Base-by-base conservation (phyloP, 768 basidiomycete genomes). In the Amanita brunnescens region DNA sequence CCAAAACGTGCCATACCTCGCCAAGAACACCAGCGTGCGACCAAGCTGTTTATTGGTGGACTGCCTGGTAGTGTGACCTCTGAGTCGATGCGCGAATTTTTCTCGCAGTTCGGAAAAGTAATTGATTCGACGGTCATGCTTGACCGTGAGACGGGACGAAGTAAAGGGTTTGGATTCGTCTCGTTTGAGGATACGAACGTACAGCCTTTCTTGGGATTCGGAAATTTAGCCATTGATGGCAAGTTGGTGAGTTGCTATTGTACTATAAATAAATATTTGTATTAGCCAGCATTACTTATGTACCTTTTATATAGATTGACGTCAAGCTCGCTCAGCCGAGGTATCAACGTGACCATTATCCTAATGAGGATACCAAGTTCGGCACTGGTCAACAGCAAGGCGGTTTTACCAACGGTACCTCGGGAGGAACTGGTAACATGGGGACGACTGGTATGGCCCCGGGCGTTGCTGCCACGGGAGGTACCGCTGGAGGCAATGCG, bases 101-200 rank as follows among this genome's bases (percentile, higher is more conserved):
- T 98, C 69, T 83, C 85, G 38, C 87, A 94, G 64, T 98, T 88
- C 59, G 96, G 96, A 54, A 86, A 85, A 58, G 93, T 99, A 56
- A 87, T 96, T 60, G 95, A 99, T 65, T 93, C 95, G 40, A 98
- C 95, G 1, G 92, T 99, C 58, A 99, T 98, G 96, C 77, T 96
- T 58, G 96, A 99, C 68, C 85, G 92, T 39, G 93, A 97, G 67
- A 93, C 92, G 3, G 87, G 89, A 21, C 71, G 92, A 44, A 93
- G 90, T 69, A 96, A 98, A 66, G 96, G 96, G 10, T 99, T 99
- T 57, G 96, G 94, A 0, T 99, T 99, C 63, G 91, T 98, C 9
- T 95, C 92, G 0, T 95, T 97, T 61, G 87, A 93, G 63, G 87
- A 91, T 55, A 86, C 85, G n/a, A 82, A 87, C 57, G 90, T 94